These are phyloP conservation scores for Trametes hirsuta DNA, from an alignment of 1,284 basidiomycete species.

Conservation along the genomic window DNA sequence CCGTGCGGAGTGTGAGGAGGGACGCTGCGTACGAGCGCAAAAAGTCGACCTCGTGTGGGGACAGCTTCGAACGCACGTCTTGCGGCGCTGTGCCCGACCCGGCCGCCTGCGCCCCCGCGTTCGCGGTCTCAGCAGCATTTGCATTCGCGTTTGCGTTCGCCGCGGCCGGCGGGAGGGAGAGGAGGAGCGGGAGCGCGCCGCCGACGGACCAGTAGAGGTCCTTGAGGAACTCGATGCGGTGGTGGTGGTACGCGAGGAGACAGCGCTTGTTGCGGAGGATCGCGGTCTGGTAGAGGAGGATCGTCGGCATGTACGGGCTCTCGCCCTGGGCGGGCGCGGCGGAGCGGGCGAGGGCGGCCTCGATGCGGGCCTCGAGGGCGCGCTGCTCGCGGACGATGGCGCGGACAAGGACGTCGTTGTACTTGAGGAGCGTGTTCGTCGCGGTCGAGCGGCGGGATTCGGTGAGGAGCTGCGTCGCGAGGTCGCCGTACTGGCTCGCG, in stretches of 20 bases:
- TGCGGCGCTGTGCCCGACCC: slow-evolving; percentile 19
- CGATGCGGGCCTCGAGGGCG: slow-evolving; percentile 74
- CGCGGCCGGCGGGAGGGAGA: slow-evolving; percentile 53
- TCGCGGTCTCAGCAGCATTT: neutral
- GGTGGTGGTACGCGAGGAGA: slow-evolving; percentile 88
- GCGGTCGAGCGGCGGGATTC: slow-evolving; percentile 85
- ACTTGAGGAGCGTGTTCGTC: slow-evolving; percentile 86
- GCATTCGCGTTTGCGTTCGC: slow-evolving; percentile 1
- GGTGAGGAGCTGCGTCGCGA: slow-evolving; percentile 84
- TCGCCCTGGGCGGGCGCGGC: slow-evolving; percentile 23
- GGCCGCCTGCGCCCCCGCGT: slow-evolving; percentile 1
- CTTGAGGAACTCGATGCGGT: slow-evolving; percentile 81
- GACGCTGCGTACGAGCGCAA: slow-evolving; percentile 81
- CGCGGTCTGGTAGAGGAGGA: slow-evolving; percentile 87
- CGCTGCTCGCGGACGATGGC: slow-evolving; percentile 90
- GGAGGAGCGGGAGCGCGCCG: slow-evolving; percentile 88
- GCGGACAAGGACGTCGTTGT: slow-evolving; percentile 89
- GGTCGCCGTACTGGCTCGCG: slow-evolving; percentile 74
- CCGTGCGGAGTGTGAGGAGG: slow-evolving; percentile 78
- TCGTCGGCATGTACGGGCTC: slow-evolving; percentile 56
- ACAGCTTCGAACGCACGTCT: slow-evolving; percentile 79
- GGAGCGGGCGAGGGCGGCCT: slow-evolving; percentile 45
- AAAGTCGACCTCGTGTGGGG: slow-evolving; percentile 92
- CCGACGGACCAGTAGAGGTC: slow-evolving; percentile 91
- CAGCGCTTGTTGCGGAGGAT: slow-evolving; percentile 93